These are phyloP conservation scores for Rhododendron henanense DNA, from an alignment of 148 eudicot genomes.

Conservation along the genomic window DNA sequence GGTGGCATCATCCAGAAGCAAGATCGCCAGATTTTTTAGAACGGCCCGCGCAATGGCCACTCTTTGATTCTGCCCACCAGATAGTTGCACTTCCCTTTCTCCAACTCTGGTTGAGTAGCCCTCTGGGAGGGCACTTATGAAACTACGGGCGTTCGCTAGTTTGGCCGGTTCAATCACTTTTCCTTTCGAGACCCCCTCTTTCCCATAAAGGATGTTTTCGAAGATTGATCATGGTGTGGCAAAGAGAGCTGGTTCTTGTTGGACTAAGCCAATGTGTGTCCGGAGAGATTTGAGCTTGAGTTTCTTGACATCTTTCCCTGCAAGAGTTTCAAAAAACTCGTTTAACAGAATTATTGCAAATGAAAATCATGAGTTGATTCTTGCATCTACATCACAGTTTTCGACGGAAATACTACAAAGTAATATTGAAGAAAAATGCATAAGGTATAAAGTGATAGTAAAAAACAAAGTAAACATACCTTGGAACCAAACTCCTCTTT, in stretches of 20 bases:
- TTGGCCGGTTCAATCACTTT: constrained; percentile 89
- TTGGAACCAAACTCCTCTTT: neutral
- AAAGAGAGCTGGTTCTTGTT: constrained; percentile 94
- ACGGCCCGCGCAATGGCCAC: constrained; percentile 93
- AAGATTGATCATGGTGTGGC: constrained; percentile 64
- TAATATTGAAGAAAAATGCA: neutral
- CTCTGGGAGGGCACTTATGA: constrained; percentile 85
- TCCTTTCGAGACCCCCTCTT: constrained; percentile 70
- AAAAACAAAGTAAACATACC: neutral
- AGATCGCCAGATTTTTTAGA: constrained; percentile 66
- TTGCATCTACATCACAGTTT: neutral
- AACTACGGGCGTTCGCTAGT: constrained; percentile 80
- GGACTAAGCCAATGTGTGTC: constrained; percentile 84
- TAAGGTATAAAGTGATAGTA: too few relatives aligned
- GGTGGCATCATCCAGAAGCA: constrained; percentile 85
- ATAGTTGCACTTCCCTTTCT: constrained; percentile 86
- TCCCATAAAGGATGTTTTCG: constrained; percentile 90
- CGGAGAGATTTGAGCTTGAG: constrained; percentile 82
- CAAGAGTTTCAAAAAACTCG: neutral
- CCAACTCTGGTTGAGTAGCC: constrained; percentile 95
- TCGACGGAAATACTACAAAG: neutral
- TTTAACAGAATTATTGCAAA: neutral
- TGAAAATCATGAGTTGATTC: neutral
- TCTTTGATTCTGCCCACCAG: constrained; percentile 95
- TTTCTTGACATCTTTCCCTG: constrained; percentile 80